Base-by-base conservation (phyloP, 2,329 filamentous ascomycete genomes). In the Pestalotiopsis sp. region DNA sequence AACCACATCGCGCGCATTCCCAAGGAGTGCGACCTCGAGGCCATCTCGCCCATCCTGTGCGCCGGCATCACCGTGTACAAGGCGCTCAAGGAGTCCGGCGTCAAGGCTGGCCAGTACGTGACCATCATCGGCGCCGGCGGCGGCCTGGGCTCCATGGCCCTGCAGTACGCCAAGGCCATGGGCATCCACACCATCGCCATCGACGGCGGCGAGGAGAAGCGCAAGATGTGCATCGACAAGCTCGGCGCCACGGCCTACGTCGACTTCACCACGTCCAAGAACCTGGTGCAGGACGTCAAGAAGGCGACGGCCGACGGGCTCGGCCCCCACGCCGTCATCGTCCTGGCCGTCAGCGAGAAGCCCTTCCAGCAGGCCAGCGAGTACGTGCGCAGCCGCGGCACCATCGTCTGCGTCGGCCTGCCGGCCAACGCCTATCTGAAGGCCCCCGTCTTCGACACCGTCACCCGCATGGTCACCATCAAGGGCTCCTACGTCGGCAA, bases 401-500 rank as follows among this genome's bases (percentile, higher is more conserved):
- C 89, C 52, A 92, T 98, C 77, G 88, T 98, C 71, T 95, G 93
- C 82, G 96, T 98, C 76, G 95, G 95, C 77, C 86, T 98, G 31
- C 95, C 95, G 4, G 91, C 93, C 49, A 87, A 91, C 72, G 94
- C 95, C 2, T 92, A 86, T 81, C 87, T 98, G 72, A 88, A 88
- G 74, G 94, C 95, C 1, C 93, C 94, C 52, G 94, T 98, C 67
- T 97, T 98, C 79, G 91, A 95, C 78, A 93, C 92, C 7, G 95
- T 98, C 71, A 86, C 95, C 77, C 84, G 91, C 82, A 97, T 97
- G 94, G 91, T 98, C 84, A 91, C 82, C 75, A 98, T 98, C 86
- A 93, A 93, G 85, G 95, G 95, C 70, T 94, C 91, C 75, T 98
- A 98, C 79, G 95, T 98, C 73, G 95, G 95, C 68, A 98, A 97